Percentiles rank a stretch among this genome's conserved stretches.
These are phyloP conservation scores for Phytopythium vexans DNA, from an alignment of 352 stramenopile species.

Conservation along the genomic window DNA sequence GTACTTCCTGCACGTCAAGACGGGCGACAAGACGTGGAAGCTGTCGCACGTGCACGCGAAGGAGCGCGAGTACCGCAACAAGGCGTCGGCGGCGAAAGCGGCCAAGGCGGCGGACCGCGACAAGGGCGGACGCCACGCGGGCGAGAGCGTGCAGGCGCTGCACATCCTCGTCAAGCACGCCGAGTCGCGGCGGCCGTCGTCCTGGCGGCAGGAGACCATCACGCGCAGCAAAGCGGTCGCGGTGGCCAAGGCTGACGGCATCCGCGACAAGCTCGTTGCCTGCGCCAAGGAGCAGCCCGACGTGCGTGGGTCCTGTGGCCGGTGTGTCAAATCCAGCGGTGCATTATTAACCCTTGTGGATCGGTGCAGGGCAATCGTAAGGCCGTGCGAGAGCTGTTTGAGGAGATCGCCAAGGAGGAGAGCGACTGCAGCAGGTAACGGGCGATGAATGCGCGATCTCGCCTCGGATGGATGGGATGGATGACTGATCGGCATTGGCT, in stretches of 20 bases:
- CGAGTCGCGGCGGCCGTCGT: slow-evolving; percentile 75
- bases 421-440: slow-evolving; percentile 85
- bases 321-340: neutral
- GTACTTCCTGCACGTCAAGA: slow-evolving; percentile 85
- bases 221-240: slow-evolving; percentile 86
- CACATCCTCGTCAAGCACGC: slow-evolving; percentile 90
- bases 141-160: slow-evolving; percentile 53
- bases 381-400: slow-evolving; percentile 67
- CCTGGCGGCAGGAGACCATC: slow-evolving; percentile 86
- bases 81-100: slow-evolving; percentile 24
- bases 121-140: slow-evolving; percentile 12
- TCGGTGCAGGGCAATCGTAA: slow-evolving; percentile 16
- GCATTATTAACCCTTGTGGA: neutral
- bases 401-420: slow-evolving; percentile 84
- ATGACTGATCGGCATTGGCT: neutral
- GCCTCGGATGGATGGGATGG: neutral
- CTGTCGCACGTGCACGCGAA: slow-evolving; percentile 80
- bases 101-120: slow-evolving; percentile 26
- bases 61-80: slow-evolving; percentile 70
- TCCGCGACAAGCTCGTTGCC: slow-evolving; percentile 78
- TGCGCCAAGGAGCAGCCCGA: slow-evolving; percentile 62
- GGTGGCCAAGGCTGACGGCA: slow-evolving; percentile 68
- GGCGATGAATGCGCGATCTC: neutral
- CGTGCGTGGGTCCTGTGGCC: slow-evolving; percentile 22
- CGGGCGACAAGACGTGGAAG: slow-evolving; percentile 87